Conservation (phyloP, 2,329 filamentous ascomycete species). For the Penicillium sp. region DNA sequence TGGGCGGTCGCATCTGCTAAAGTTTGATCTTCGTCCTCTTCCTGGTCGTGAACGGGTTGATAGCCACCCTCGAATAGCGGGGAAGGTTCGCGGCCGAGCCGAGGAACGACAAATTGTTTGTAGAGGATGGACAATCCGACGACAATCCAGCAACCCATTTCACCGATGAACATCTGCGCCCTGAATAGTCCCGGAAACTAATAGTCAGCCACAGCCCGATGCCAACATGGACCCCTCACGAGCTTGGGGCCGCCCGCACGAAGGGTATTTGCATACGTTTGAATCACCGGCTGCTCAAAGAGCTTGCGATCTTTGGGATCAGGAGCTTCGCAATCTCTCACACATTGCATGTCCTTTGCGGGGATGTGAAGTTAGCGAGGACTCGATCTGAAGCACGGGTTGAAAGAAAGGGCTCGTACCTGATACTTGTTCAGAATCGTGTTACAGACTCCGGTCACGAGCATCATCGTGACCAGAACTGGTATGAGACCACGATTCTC, state of each 20-base stretch:
- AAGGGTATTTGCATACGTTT: slow-evolving; percentile 53
- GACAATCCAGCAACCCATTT: slow-evolving; percentile 93
- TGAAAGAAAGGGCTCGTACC: slow-evolving; percentile 46
- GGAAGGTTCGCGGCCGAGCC: slow-evolving; percentile 33
- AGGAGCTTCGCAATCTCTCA: slow-evolving; percentile 73
- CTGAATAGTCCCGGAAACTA: slow-evolving; percentile 22
- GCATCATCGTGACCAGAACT: slow-evolving; percentile 90
- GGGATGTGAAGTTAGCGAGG: slow-evolving; percentile 4
- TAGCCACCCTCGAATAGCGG: slow-evolving; percentile 54
- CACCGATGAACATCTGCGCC: slow-evolving; percentile 94
- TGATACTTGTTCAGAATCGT: slow-evolving; percentile 96
- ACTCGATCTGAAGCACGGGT: not conserved
- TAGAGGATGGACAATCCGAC: slow-evolving; percentile 65
- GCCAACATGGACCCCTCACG: not conserved
- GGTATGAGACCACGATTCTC: slow-evolving; percentile 66
- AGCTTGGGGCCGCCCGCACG: not conserved
- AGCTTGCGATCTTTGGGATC: slow-evolving; percentile 60
- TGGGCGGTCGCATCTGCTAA: slow-evolving; percentile 37
- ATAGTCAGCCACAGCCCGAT: slow-evolving; percentile 2
- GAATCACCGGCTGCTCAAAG: slow-evolving; percentile 93
- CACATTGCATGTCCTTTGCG: slow-evolving; percentile 82
- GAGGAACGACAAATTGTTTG: slow-evolving; percentile 47
- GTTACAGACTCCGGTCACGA: slow-evolving; percentile 92
- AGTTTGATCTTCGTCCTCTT: slow-evolving; percentile 43
- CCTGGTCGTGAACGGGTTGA: slow-evolving; percentile 53